phyloP scores from a whole-genome alignment of 768 basidiomycete genomes.

The Obba rivulosa region DNA sequence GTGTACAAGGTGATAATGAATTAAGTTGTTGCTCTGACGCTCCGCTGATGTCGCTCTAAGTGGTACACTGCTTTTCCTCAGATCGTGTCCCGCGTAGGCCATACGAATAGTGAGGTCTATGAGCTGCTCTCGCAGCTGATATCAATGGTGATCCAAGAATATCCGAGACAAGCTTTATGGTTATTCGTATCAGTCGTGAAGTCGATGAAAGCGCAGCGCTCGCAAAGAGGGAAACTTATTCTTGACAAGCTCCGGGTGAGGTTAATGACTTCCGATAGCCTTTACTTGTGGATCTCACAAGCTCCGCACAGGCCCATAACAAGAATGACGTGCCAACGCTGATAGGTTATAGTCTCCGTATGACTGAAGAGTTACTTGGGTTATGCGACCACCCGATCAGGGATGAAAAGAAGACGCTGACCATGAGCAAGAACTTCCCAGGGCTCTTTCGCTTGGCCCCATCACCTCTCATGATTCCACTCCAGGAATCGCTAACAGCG shows the following conservation, averaged over 20 bases:
- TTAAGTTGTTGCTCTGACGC: background rate
- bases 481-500: constrained; percentile 90
- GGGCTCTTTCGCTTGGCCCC: constrained; percentile 50
- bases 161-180: constrained; percentile 92
- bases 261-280: too few relatives aligned
- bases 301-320: constrained; percentile 29
- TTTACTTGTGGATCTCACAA: too few relatives aligned
- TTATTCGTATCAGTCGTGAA: constrained; percentile 84
- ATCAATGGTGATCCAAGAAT: constrained; percentile 63
- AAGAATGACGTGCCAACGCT: constrained; percentile 47
- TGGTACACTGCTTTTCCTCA: constrained; percentile 97
- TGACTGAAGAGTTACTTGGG: constrained; percentile 66
- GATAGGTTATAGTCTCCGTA: constrained; percentile 47
- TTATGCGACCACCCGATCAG: constrained; percentile 55
- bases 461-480: constrained; percentile 75
- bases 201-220: constrained; percentile 64
- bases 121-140: constrained; percentile 62
- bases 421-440: constrained; percentile 50
- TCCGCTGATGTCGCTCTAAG: constrained; percentile 33
- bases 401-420: constrained; percentile 35
- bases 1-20: constrained; percentile 63
- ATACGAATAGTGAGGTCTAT: constrained; percentile 59
- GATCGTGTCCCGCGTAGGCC: constrained; percentile 90
- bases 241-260: constrained; percentile 55
- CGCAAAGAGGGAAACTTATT: constrained; percentile 53